phyloP scores from a whole-genome alignment of 371 early-diverging fungal species.

The Nematocida sp. region DNA sequence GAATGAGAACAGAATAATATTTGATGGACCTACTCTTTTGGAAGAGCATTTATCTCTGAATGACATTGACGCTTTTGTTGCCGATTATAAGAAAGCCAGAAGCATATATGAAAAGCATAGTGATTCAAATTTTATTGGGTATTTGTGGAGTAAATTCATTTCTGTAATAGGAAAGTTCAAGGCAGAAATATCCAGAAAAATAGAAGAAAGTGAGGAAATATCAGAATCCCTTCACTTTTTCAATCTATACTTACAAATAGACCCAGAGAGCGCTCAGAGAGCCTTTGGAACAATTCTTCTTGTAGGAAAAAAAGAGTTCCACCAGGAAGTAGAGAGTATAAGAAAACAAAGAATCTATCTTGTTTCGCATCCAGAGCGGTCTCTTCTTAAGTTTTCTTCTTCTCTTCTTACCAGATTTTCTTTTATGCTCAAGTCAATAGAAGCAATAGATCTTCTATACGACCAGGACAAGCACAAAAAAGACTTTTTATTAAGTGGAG shows the following conservation, averaged over 20 bases:
- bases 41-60: conserved; percentile 11
- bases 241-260: conserved; percentile 39
- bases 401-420: neutral
- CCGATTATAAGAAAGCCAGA: conserved; percentile 25
- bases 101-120: conserved; percentile 1
- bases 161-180: conserved; percentile 27
- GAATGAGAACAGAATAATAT: conserved; percentile 16
- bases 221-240: conserved; percentile 47
- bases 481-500: conserved; percentile 18
- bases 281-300: conserved; percentile 42
- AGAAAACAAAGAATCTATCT: neutral
- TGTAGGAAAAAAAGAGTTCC: conserved; percentile 48
- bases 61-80: conserved; percentile 37
- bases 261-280: conserved; percentile 25
- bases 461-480: conserved; percentile 28
- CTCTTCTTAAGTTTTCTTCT: neutral
- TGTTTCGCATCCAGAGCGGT: neutral
- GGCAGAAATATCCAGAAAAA: conserved; percentile 26
- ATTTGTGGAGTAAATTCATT: conserved; percentile 15
- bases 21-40: conserved; percentile 40
- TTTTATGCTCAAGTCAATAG: conserved; percentile 16
- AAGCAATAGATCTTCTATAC: conserved; percentile 4
- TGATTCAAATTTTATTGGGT: conserved; percentile 32
- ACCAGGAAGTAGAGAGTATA: neutral
- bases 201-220: conserved; percentile 26